phyloP scores from a whole-genome alignment of 495 filamentous ascomycete genomes.

The Lasiosphaeris hirsuta region DNA sequence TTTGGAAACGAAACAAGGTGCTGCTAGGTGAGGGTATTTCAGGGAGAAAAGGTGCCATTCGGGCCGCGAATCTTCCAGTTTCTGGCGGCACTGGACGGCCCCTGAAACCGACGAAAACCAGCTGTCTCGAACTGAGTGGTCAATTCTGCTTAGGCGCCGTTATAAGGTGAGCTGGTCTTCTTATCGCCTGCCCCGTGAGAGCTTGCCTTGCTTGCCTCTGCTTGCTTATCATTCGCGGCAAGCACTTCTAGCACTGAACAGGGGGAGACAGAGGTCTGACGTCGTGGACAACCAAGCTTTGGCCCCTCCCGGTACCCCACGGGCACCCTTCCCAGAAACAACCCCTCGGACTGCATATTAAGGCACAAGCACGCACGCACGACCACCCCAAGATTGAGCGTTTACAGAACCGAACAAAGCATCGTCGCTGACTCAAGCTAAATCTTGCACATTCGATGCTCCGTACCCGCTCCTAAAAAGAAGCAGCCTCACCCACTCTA shows the following conservation, averaged over 20 bases:
- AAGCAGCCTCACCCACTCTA: background rate
- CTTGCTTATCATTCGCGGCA: background rate
- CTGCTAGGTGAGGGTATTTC: too few relatives aligned
- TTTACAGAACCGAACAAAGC: background rate
- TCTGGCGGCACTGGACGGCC: background rate
- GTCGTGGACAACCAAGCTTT: conserved; percentile 1
- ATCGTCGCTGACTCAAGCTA: background rate
- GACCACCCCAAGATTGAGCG: background rate
- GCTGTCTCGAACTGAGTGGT: conserved; percentile 7
- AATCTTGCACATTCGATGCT: background rate
- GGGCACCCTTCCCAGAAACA: background rate
- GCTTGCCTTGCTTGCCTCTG: too few relatives aligned
- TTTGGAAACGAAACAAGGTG: too few relatives aligned
- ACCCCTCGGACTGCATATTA: background rate
- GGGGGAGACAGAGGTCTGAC: conserved; percentile 4
- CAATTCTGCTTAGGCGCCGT: background rate
- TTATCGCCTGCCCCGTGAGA: background rate
- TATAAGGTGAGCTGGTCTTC: background rate
- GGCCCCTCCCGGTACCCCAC: background rate
- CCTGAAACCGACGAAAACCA: background rate
- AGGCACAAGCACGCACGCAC: background rate
- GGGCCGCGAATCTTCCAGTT: background rate
- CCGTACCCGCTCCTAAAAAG: background rate
- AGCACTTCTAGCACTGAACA: background rate
- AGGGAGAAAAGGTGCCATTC: background rate